These are phyloP conservation scores for Piromyces sp. DNA, from an alignment of 192 early-diverging fungal genomes.

Conservation along the genomic window DNA sequence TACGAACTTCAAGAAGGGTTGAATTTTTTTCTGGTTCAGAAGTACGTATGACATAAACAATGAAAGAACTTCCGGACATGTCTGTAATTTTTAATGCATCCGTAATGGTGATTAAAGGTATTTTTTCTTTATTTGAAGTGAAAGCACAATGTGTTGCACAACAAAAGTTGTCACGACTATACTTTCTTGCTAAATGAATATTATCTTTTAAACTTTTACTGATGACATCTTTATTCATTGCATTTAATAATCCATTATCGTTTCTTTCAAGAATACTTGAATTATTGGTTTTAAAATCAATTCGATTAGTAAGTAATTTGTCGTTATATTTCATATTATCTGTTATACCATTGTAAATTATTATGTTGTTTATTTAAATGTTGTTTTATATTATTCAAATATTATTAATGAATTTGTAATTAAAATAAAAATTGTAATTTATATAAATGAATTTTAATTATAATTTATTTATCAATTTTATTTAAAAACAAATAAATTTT, in stretches of 20 bases:
- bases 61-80: conserved; percentile 16
- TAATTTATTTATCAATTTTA: too few relatives aligned
- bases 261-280: not conserved
- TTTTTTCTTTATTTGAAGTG: not conserved
- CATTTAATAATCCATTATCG: not conserved
- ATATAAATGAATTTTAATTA: too few relatives aligned
- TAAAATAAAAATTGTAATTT: too few relatives aligned
- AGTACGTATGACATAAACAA: conserved; percentile 35
- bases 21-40: conserved; percentile 1
- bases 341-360: too few relatives aligned
- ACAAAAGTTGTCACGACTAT: not conserved
- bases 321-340: not conserved
- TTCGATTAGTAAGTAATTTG: not conserved
- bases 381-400: too few relatives aligned
- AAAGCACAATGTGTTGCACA: not conserved
- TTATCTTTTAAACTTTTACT: not conserved
- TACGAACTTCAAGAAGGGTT: conserved; percentile 39
- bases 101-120: not conserved
- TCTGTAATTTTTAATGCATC: not conserved
- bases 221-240: not conserved
- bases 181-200: not conserved
- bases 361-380: too few relatives aligned
- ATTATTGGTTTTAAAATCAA: not conserved
- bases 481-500: too few relatives aligned
- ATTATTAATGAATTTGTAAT: too few relatives aligned